A percentile compares a stretch with the other conserved stretches of the same genome.
phyloP scores from a whole-genome alignment of 2,329 filamentous ascomycete genomes.

The Beauveria scarabaeidicola region DNA sequence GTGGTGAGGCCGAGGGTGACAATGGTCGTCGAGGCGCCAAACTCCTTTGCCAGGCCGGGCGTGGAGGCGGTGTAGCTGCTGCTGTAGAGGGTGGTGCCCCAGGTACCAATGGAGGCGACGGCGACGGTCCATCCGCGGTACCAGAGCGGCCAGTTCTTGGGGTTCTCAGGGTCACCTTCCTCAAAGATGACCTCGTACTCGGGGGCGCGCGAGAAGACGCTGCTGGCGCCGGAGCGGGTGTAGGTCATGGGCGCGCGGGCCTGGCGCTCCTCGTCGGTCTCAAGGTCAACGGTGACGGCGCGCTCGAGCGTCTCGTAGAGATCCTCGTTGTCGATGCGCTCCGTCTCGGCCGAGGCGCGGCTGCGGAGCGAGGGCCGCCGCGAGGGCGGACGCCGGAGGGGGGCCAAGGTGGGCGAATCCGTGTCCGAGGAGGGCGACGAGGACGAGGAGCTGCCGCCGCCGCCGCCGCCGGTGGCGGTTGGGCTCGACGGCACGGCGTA shows the following conservation, averaged over 20 bases:
- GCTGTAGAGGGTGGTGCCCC: conserved; percentile 59
- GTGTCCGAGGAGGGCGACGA: background rate
- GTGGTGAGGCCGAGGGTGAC: conserved; percentile 69
- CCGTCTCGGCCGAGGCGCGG: conserved; percentile 9
- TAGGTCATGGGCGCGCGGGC: conserved; percentile 38
- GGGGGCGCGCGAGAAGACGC: conserved; percentile 36
- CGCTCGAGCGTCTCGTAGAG: conserved; percentile 24
- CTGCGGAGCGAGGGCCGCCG: background rate
- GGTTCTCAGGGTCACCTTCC: conserved; percentile 53
- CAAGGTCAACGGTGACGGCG: conserved; percentile 24
- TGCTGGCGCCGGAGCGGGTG: conserved; percentile 29
- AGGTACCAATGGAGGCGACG: conserved; percentile 38
- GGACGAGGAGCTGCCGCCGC: background rate
- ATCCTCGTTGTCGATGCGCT: conserved; percentile 16
- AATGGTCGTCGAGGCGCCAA: conserved; percentile 49
- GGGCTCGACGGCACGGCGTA: background rate
- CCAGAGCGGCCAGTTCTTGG: conserved; percentile 57
- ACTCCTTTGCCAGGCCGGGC: conserved; percentile 59
- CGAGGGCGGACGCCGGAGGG: background rate
- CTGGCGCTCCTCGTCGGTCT: conserved; percentile 30
- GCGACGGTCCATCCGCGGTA: conserved; percentile 34
- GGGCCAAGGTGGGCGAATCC: background rate
- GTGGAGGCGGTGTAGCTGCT: conserved; percentile 71
- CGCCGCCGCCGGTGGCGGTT: background rate
- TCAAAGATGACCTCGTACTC: conserved; percentile 69